Evolutionary conservation across 257 asterid species (phyloP), one percentile per base, ranked within the genome.

Genomic region (Fraxinus pennsylvanica): DNA sequence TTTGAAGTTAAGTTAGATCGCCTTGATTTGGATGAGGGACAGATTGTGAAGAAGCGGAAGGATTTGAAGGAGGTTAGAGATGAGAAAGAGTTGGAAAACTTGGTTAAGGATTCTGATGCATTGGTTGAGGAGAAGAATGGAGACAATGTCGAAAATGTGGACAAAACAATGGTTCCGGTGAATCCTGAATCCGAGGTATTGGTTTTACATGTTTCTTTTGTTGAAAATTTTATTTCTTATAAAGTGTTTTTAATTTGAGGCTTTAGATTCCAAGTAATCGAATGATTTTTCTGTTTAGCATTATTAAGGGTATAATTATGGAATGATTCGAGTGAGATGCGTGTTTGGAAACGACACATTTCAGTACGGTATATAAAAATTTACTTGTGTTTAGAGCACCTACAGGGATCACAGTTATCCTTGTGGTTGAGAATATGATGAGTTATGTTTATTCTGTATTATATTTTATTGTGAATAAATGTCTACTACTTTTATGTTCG

Each of bases 111-210:
- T 68, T 35, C 80, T 78, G 88, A 85, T 39, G 81, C 81, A 0
- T 21, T 83, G 79, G 82, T 73, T 76, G 88, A 57, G 71, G 74
- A 70, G 79, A 86, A 84, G 84, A 80, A 75, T 9, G 82, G 52
- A 74, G 86, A 77, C 25, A 73, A 39, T 25, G 77, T 57, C 9
- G 82, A 39, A 70, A 74, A 75, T 39, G 86, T 76, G 27, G 82
- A 71, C 57, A 78, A 72, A 75, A 25, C 85, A 13, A 77, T 45
- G 61, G 81, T 30, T 77, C 71, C 66, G 68, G 71, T 35, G 63
- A 81, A 81, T 45, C 57, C 86, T 14, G 76, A 57, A 75, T 74
- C 50, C 21, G 85, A 85, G 89, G 84, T 84, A 81, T 33, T 32
- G 19, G 3, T 39, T 47, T 59, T 68, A 39, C 52, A 13, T 33